Base-by-base conservation (phyloP, 768 basidiomycete genomes). In the Russula olivacea region DNA sequence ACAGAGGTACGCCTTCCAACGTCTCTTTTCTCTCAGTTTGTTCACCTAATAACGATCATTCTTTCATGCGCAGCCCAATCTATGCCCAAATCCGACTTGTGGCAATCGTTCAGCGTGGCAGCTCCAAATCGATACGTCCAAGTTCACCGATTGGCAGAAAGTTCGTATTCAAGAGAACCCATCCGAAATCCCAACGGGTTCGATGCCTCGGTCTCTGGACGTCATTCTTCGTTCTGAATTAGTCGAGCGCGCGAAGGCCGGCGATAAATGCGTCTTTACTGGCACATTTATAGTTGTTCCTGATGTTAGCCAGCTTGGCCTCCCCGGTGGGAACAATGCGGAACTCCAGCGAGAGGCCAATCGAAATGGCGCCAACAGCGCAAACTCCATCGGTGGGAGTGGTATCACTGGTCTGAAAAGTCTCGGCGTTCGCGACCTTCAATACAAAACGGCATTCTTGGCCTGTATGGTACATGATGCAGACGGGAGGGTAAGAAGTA, bases 121-220 rank as follows among this genome's bases (percentile, higher is more conserved):
- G 71, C 83, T 99, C 47, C 91, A 95, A 72, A 93, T 98, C 61
- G 96, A 98, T 72, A 87, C 88, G 58, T 95, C 92, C 32, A 95
- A 93, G 73, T 99, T 99, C 72, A 91, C 93, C 0, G 97, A 99
- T 72, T 98, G 97, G 97, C 97, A 99, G 74, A 98, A 98, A 74
- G 94, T 98, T 53, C 87, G 97, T 49, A 98, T 99, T 50, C 97
- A 99, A 71, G 97, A 99, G 77, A 98, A 98, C 70, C 88, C 96
- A 11, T 97, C 95, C 30, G 97, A 98, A 76, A 98, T 99, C 61
- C 97, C 97, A 1, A 98, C 96, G 0, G 97, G 97, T 1, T 92
- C 89, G 3, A 99, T 98, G 97, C 97, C 97, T 32, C 87, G 96
- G 36, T 96, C 93, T 30, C 77, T 98, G 61, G 96, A 98, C 72